These are phyloP conservation scores for Protostelium mycophagum DNA, from an alignment of 78 protist species.

Conservation along the genomic window DNA sequence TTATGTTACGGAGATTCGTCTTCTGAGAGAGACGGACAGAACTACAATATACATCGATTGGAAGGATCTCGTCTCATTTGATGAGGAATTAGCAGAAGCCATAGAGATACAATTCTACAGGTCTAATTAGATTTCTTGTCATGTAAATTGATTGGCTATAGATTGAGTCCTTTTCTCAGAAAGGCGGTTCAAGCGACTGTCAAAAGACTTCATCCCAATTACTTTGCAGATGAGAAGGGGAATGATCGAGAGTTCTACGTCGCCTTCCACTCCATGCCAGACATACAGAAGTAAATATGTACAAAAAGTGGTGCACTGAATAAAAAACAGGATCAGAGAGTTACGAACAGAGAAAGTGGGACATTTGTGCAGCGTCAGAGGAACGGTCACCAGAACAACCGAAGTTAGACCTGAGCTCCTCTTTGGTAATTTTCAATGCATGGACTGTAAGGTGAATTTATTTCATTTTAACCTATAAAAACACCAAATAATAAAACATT, in stretches of 20 bases:
- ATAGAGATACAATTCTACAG: conserved; percentile 13
- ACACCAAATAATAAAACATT: too few relatives aligned
- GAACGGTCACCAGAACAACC: conserved; percentile 96
- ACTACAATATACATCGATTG: conserved; percentile 23
- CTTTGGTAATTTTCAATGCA: conserved; percentile 86
- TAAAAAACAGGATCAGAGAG: conserved; percentile 75
- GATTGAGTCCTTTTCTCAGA: conserved; percentile 11
- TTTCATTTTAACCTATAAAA: background rate
- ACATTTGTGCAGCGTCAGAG: conserved; percentile 72
- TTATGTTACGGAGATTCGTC: background rate
- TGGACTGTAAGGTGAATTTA: conserved; percentile 65
- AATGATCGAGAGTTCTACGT: background rate
- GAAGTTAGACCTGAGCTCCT: conserved; percentile 97
- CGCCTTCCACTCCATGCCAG: background rate
- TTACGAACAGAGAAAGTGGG: conserved; percentile 65
- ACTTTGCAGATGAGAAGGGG: background rate
- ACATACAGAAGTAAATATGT: conserved; percentile 3
- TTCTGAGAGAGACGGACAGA: background rate
- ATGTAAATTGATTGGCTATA: background rate
- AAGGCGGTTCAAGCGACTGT: conserved; percentile 11
- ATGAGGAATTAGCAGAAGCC: conserved; percentile 1
- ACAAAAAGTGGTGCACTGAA: background rate
- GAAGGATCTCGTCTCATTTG: conserved; percentile 13
- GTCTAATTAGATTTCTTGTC: background rate
- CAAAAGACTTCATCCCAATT: background rate